Percentiles rank a stretch among this genome's conserved stretches.
Evolutionary conservation across 768 basidiomycete genomes (phyloP).

Genomic region (Lactarius deliciosus): DNA sequence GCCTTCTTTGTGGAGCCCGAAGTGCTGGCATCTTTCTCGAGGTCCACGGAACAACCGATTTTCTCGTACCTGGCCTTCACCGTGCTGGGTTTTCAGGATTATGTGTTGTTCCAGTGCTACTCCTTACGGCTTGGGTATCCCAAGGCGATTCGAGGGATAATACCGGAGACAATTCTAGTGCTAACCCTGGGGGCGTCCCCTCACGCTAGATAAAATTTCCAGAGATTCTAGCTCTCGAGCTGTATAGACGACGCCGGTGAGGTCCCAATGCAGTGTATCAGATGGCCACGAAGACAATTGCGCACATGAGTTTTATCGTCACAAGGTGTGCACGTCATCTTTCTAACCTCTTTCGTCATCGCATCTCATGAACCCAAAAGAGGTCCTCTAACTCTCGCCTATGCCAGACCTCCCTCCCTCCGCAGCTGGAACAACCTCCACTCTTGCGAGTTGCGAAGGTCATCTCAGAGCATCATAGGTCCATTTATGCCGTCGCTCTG

Average conservation of each 20-base stretch:
- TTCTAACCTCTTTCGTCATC: slow-evolving; percentile 4
- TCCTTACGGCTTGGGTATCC: slow-evolving; percentile 59
- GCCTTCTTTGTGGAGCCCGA: slow-evolving; percentile 64
- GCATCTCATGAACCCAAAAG: slow-evolving; percentile 38
- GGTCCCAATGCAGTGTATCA: slow-evolving; percentile 64
- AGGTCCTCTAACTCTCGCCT: slow-evolving; percentile 38
- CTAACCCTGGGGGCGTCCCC: slow-evolving; percentile 56
- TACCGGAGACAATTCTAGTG: slow-evolving; percentile 47
- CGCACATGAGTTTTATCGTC: slow-evolving; percentile 72
- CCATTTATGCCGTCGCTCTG: slow-evolving; percentile 78
- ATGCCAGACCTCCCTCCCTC: neutral
- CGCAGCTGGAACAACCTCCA: slow-evolving; percentile 77
- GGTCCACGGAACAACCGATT: neutral
- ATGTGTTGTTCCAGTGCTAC: slow-evolving; percentile 63
- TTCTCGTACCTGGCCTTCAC: neutral
- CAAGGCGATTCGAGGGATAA: slow-evolving; percentile 72
- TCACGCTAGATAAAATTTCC: slow-evolving; percentile 48
- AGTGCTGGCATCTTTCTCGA: slow-evolving; percentile 32
- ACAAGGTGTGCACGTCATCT: slow-evolving; percentile 55
- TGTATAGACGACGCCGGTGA: neutral
- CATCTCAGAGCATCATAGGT: slow-evolving; percentile 77
- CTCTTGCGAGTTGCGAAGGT: slow-evolving; percentile 84
- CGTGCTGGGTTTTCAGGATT: slow-evolving; percentile 60
- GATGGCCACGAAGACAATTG: slow-evolving; percentile 68
- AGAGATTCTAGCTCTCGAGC: neutral